Percentiles rank a stretch among this genome's conserved stretches.
These are phyloP conservation scores for Panaeolus papilionaceus DNA, from an alignment of 768 basidiomycete genomes.

Conservation along the genomic window DNA sequence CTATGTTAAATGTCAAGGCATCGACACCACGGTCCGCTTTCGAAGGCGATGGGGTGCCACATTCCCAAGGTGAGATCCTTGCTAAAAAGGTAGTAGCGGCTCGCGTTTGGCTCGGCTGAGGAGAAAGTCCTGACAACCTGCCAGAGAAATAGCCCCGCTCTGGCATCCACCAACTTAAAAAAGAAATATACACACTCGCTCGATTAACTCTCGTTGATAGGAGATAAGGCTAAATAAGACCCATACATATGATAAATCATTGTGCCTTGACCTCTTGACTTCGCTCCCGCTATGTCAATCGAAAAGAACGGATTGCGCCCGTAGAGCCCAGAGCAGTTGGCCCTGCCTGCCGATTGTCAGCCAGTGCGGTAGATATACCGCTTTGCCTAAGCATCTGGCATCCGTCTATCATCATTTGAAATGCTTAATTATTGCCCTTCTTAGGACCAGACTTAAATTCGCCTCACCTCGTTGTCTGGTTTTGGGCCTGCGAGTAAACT, in stretches of 20 bases:
- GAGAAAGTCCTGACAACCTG: not conserved
- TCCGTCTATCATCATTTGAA: too few relatives aligned
- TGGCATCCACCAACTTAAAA: not conserved
- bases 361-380: not conserved
- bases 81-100: not conserved
- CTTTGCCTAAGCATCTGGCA: too few relatives aligned
- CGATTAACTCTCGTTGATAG: not conserved
- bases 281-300: constrained; percentile 6
- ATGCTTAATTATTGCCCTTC: too few relatives aligned
- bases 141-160: not conserved
- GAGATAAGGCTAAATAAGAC: not conserved
- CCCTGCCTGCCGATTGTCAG: not conserved
- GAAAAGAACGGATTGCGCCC: not conserved
- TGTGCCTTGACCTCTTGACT: not conserved
- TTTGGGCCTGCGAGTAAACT: too few relatives aligned
- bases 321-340: not conserved
- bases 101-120: not conserved
- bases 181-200: not conserved
- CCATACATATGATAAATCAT: not conserved
- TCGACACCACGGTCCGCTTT: not conserved
- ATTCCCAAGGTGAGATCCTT: not conserved
- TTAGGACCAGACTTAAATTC: too few relatives aligned
- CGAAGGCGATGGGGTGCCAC: not conserved
- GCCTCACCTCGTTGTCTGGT: too few relatives aligned
- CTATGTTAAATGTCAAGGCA: not conserved